Evolutionary conservation across 2,329 filamentous ascomycete species (phyloP).

Genomic region (Apiospora marii): DNA sequence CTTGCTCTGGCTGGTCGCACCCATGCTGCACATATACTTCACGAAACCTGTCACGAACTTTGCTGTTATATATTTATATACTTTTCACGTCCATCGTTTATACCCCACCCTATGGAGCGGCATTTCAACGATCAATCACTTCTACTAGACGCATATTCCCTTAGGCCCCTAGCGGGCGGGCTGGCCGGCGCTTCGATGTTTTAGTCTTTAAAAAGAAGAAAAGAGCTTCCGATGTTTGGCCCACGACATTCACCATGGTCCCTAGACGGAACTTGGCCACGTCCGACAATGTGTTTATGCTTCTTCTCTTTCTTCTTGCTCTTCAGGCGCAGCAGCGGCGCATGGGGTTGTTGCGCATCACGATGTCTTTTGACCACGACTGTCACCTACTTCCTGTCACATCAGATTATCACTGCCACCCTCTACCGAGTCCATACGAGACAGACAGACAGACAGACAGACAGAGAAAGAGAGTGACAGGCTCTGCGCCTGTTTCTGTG

Average conservation of each 20-base stretch:
- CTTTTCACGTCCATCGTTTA: slow-evolving; percentile 9
- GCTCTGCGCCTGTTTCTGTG: not conserved
- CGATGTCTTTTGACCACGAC: not conserved
- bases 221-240: not conserved
- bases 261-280: not conserved
- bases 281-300: not conserved
- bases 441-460: too few species aligned
- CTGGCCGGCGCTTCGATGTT: slow-evolving; percentile 13
- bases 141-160: slow-evolving; percentile 19
- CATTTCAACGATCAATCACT: slow-evolving; percentile 6
- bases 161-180: slow-evolving; percentile 15
- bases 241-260: not conserved
- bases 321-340: slow-evolving; percentile 2
- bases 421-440: not conserved
- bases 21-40: slow-evolving; percentile 20
- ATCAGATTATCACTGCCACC: not conserved
- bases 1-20: not conserved
- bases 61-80: slow-evolving; percentile 6
- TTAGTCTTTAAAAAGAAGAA: slow-evolving; percentile 1
- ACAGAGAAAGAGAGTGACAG: not conserved
- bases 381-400: not conserved
- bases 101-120: slow-evolving; percentile 14
- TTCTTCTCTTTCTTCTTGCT: not conserved
- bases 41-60: slow-evolving; percentile 21
- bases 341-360: not conserved